Conservation (phyloP, 345 rosid species). For the Eucalyptus viminalis region DNA sequence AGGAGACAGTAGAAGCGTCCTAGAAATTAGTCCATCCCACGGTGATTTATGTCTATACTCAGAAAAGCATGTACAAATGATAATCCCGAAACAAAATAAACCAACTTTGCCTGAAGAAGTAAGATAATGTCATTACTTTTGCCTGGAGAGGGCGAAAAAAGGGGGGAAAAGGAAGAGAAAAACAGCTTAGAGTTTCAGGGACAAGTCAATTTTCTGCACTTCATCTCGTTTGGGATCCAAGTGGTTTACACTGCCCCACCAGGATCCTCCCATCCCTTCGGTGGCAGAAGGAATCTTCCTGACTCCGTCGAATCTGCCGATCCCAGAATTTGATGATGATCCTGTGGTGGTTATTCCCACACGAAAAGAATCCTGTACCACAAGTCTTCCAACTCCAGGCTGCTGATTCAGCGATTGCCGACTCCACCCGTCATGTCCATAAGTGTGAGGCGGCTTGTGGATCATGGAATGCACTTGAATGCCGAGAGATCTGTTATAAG, state of each 20-base stretch:
- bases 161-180: background rate
- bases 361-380: background rate
- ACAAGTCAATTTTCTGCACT: slow-evolving; percentile 5
- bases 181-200: slow-evolving; percentile 1
- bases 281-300: background rate
- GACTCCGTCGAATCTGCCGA: background rate
- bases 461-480: slow-evolving; percentile 16
- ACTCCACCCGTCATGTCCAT: background rate
- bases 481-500: slow-evolving; percentile 21
- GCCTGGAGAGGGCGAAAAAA: background rate
- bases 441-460: background rate
- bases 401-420: background rate
- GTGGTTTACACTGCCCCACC: background rate
- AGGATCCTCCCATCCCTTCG: background rate
- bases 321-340: background rate
- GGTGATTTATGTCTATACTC: background rate
- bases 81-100: background rate
- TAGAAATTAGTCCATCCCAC: background rate
- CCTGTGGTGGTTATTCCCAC: background rate
- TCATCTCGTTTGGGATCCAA: background rate
- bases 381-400: slow-evolving; percentile 1
- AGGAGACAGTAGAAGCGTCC: background rate
- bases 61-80: background rate
- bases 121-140: background rate
- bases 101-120: background rate